Percentiles rank a stretch among this genome's conserved stretches.
Conservation (phyloP, 2,329 filamentous ascomycete genomes). For the Microdochium trichocladiopsis region DNA sequence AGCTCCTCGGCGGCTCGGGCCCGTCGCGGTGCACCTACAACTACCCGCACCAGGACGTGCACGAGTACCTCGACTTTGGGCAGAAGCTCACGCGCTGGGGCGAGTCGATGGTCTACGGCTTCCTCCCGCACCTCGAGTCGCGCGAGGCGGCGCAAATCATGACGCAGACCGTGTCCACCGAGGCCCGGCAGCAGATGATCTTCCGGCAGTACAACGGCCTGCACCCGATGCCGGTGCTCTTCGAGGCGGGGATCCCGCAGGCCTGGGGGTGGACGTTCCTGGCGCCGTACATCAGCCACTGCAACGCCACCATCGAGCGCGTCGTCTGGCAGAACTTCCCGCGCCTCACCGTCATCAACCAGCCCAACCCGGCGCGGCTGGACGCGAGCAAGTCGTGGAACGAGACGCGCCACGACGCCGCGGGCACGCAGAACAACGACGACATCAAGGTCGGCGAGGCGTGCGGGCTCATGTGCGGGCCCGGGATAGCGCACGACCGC, state of each 20-base stretch:
- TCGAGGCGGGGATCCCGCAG: slow-evolving; percentile 68
- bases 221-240: slow-evolving; percentile 74
- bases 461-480: slow-evolving; percentile 52
- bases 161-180: slow-evolving; percentile 65
- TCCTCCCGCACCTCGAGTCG: slow-evolving; percentile 67
- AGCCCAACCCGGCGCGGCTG: slow-evolving; percentile 62
- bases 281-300: slow-evolving; percentile 69
- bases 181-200: slow-evolving; percentile 71
- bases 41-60: slow-evolving; percentile 66
- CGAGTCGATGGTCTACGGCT: slow-evolving; percentile 72
- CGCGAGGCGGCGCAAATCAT: slow-evolving; percentile 67
- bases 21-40: slow-evolving; percentile 70
- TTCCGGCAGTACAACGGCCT: slow-evolving; percentile 73
- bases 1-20: slow-evolving; percentile 63
- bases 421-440: slow-evolving; percentile 41
- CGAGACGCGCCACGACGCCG: slow-evolving; percentile 52
- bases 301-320: slow-evolving; percentile 62
- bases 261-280: slow-evolving; percentile 75
- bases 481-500: slow-evolving; percentile 61
- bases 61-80: slow-evolving; percentile 71
- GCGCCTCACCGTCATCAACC: slow-evolving; percentile 59
- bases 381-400: slow-evolving; percentile 51
- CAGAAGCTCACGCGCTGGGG: slow-evolving; percentile 73
- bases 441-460: slow-evolving; percentile 33
- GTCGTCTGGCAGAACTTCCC: slow-evolving; percentile 80